Evolutionary conservation across 352 stramenopile genomes (phyloP).

Genomic region (Thraustotheca clavata): DNA sequence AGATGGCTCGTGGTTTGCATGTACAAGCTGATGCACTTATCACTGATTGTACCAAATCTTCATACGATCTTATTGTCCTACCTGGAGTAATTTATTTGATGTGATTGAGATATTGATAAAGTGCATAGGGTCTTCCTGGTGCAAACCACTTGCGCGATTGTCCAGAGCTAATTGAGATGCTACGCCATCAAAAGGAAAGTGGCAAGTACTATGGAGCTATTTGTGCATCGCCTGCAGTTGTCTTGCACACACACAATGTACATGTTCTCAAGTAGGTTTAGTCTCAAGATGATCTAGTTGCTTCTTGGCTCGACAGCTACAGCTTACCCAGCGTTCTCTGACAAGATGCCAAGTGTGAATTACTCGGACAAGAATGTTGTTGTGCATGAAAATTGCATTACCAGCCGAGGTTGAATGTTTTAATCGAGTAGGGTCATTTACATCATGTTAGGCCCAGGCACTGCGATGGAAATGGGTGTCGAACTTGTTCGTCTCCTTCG

Average conservation of each 20-base stretch:
- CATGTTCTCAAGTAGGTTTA: background rate
- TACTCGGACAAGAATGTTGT: slow-evolving; percentile 48
- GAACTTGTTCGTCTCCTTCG: slow-evolving; percentile 72
- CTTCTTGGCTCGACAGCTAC: slow-evolving; percentile 37
- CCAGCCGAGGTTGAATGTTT: slow-evolving; percentile 37
- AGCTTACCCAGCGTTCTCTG: slow-evolving; percentile 60
- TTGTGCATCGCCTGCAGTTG: slow-evolving; percentile 58
- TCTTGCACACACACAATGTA: slow-evolving; percentile 50
- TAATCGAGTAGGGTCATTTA: background rate
- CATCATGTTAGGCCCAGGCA: slow-evolving; percentile 32
- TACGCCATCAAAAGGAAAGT: slow-evolving; percentile 54
- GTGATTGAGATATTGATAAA: background rate
- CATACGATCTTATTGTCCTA: slow-evolving; percentile 59
- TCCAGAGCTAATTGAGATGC: slow-evolving; percentile 37
- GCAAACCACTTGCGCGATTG: slow-evolving; percentile 66
- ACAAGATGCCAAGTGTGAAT: slow-evolving; percentile 40
- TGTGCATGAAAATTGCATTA: slow-evolving; percentile 64
- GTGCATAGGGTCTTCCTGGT: slow-evolving; percentile 47
- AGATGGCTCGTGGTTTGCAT: slow-evolving; percentile 62
- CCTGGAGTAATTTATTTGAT: slow-evolving; percentile 35
- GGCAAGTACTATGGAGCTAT: slow-evolving; percentile 66
- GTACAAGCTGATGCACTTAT: slow-evolving; percentile 61
- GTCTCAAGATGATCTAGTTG: slow-evolving; percentile 22
- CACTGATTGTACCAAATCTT: slow-evolving; percentile 40
- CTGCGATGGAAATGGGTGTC: slow-evolving; percentile 73